These are phyloP conservation scores for Daldinia grandis DNA, from an alignment of 495 filamentous ascomycete genomes.

Conservation along the genomic window DNA sequence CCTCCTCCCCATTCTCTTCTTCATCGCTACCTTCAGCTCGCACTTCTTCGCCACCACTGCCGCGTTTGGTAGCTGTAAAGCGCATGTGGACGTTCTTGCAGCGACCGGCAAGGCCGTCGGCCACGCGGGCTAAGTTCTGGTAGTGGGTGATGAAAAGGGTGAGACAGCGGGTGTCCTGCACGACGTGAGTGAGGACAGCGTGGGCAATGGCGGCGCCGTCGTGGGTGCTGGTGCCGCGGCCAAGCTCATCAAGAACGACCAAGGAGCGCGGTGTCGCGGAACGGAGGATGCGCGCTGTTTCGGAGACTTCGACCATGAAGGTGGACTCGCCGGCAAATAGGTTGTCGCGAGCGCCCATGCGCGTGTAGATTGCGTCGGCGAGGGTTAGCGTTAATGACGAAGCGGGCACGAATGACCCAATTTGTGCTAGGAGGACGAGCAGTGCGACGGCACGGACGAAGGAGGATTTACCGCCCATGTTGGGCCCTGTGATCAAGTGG, in stretches of 20 bases:
- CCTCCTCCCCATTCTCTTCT: conserved; percentile 51
- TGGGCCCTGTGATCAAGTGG: conserved; percentile 92
- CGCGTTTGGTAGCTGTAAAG: conserved; percentile 65
- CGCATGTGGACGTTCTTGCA: conserved; percentile 85
- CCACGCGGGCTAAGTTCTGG: conserved; percentile 80
- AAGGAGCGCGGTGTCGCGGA: conserved; percentile 81
- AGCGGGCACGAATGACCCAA: conserved; percentile 94
- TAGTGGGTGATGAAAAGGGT: conserved; percentile 98
- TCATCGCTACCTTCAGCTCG: conserved; percentile 20
- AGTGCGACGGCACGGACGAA: conserved; percentile 94
- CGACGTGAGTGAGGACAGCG: conserved; percentile 85
- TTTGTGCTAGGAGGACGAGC: conserved; percentile 91
- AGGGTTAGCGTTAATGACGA: conserved; percentile 76
- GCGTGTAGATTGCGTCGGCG: conserved; percentile 90
- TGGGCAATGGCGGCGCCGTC: conserved; percentile 97
- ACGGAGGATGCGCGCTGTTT: conserved; percentile 90
- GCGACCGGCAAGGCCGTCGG: conserved; percentile 67
- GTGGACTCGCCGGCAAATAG: conserved; percentile 94
- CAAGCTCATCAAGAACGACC: conserved; percentile 95
- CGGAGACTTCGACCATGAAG: conserved; percentile 97
- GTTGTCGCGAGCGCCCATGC: conserved; percentile 97
- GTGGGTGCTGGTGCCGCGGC: conserved; percentile 90
- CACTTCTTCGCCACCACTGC: conserved; percentile 40
- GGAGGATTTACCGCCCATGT: conserved; percentile 97
- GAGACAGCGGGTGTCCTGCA: conserved; percentile 75